Conservation (phyloP, 305 asterid species). For the Fraxinus baroniana region DNA sequence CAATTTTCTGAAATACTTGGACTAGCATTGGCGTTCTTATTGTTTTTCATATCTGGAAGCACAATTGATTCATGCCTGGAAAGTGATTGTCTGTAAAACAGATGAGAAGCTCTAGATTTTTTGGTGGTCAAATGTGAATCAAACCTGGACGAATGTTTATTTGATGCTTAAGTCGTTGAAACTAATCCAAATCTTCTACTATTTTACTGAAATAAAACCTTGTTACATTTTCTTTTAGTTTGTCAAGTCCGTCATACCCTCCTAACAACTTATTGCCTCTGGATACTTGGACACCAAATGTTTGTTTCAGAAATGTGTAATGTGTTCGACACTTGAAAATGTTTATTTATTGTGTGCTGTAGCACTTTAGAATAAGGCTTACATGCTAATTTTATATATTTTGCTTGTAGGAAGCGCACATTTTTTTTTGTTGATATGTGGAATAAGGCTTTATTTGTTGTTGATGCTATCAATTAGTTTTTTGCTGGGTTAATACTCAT, state of each 20-base stretch:
- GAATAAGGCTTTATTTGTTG: background rate
- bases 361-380: background rate
- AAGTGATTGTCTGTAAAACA: background rate
- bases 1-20: constrained; percentile 9
- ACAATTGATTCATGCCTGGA: constrained; percentile 5
- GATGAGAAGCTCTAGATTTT: constrained; percentile 1
- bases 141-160: constrained; percentile 4
- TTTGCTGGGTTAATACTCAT: constrained; percentile 16
- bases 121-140: background rate
- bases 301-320: background rate
- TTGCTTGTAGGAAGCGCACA: background rate
- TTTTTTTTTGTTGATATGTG: background rate
- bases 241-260: background rate
- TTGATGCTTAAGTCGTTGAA: background rate
- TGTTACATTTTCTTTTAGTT: background rate
- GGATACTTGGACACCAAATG: background rate
- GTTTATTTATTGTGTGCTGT: background rate
- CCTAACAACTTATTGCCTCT: background rate
- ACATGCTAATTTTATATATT: background rate
- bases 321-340: background rate
- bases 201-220: background rate
- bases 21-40: background rate
- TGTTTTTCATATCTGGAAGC: constrained; percentile 1
- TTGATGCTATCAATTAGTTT: background rate
- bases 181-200: constrained; percentile 3